Conservation (phyloP, 805 yeast species). For the Pachysolen tannophilus region DNA sequence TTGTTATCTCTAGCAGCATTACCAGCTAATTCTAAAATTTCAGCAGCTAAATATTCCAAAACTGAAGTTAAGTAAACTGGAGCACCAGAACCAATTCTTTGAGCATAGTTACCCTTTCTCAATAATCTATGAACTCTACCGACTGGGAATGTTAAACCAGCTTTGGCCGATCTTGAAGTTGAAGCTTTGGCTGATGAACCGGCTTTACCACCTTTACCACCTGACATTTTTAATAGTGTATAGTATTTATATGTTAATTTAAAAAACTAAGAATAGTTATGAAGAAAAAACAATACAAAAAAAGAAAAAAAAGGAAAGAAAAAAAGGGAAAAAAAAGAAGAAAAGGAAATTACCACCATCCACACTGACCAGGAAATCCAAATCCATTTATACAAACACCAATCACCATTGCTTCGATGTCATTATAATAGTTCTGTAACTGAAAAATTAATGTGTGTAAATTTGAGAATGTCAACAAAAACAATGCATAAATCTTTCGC, state of each 20-base stretch:
- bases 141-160: constrained; percentile 98
- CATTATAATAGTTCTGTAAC: too few relatives aligned
- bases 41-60: constrained; percentile 94
- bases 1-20: constrained; percentile 98
- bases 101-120: constrained; percentile 97
- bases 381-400: neutral
- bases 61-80: constrained; percentile 97
- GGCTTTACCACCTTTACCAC: constrained; percentile 90
- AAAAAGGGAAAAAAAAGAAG: neutral
- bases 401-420: neutral
- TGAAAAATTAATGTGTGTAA: constrained; percentile 1
- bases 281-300: constrained; percentile 2
- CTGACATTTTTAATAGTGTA: constrained; percentile 33
- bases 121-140: constrained; percentile 97
- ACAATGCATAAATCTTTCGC: neutral
- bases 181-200: constrained; percentile 92
- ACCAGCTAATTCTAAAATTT: constrained; percentile 96
- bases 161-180: constrained; percentile 97
- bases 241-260: neutral
- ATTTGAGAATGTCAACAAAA: neutral
- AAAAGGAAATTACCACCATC: neutral
- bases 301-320: neutral
- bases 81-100: constrained; percentile 99
- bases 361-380: neutral
- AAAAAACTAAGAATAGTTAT: constrained; percentile 2